Base-by-base conservation (phyloP, 768 basidiomycete genomes). In the Lactarius pseudohatsudake region DNA sequence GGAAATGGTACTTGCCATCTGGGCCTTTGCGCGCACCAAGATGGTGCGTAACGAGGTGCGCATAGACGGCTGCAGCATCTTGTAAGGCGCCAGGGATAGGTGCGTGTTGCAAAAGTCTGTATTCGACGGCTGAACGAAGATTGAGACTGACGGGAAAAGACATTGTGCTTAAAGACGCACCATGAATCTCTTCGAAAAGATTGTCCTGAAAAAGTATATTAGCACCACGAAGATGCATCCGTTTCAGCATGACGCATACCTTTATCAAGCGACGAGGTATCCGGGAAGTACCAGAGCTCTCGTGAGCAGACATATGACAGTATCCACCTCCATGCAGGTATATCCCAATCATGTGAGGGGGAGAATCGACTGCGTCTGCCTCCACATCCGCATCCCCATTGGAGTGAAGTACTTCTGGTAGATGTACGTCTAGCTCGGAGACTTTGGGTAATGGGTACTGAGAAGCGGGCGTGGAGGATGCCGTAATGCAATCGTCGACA, bases 271-370 rank as follows among this genome's bases (percentile, higher is more conserved):
- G 76, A 32, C 81, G 74, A 13, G 84, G 84, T 57, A 85, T 81
- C 60, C 80, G 76, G 2, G 82, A 84, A 4, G 84, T 82, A 26
- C 79, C 70, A 41, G 81, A 75, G 9, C 72, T 74, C 71, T 85
- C 84, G 62, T 84, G 83, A 0, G 82, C 84, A 28, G 83, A 84
- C 82, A 84, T 84, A 67, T 85, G 84, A 68, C 81, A 84, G 64
- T 84, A 85, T 16, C 82, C 84, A 22, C 84, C 83, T 26, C 84
- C 84, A 59, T 85, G 84, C 73, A 84, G 76, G 74, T 81, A 85
- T 18, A 84, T 76, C 2, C 82, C 82, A 41, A 84, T 76, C 40
- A 82, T 54, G 11, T 20, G 61, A 0, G 67, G 62, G 6, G 79
- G 77, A 2, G 72, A 71, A 26, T 76, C 72, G 6, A 71, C 74